phyloP scores from a whole-genome alignment of 495 filamentous ascomycete species.

The Trichodelitschia bisporula region DNA sequence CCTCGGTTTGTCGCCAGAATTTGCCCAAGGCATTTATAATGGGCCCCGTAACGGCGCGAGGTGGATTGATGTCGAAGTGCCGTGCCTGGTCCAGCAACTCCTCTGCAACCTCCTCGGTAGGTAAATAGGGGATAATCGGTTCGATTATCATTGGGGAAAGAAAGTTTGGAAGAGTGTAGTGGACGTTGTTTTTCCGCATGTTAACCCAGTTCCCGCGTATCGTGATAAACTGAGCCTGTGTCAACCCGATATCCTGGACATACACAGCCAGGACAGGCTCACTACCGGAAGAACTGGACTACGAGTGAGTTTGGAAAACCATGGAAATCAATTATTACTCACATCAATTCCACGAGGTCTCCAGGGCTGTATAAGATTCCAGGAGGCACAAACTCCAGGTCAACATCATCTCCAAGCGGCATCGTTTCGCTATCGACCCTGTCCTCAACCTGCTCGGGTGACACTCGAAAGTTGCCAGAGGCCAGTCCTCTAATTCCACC shows the following conservation, averaged over 20 bases:
- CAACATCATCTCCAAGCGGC: no score
- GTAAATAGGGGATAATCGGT: slow-evolving; percentile 37
- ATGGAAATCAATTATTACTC: slow-evolving; percentile 7
- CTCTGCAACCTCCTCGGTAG: slow-evolving; percentile 18
- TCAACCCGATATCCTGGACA: slow-evolving; percentile 30
- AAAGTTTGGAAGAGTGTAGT: slow-evolving; percentile 42
- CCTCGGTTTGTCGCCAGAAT: slow-evolving; percentile 25
- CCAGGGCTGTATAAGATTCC: no score
- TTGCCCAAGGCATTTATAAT: slow-evolving; percentile 26
- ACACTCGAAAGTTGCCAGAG: no score
- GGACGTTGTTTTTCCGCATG: slow-evolving; percentile 17
- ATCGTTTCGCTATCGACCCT: no score
- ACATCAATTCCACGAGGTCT: slow-evolving; percentile 46
- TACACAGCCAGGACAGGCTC: slow-evolving; percentile 38
- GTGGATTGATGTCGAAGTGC: slow-evolving; percentile 22
- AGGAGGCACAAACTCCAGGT: no score
- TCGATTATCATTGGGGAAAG: slow-evolving; percentile 28
- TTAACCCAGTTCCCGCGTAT: slow-evolving; percentile 50
- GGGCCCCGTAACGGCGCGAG: slow-evolving; percentile 23
- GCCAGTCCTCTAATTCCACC: no score
- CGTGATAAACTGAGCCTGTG: slow-evolving; percentile 46
- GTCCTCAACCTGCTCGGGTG: no score
- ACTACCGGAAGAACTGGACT: slow-evolving; percentile 13
- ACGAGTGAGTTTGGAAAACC: background rate
- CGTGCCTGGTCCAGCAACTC: slow-evolving; percentile 22